Evolutionary conservation across 1,284 basidiomycete genomes (phyloP).

Genomic region (Thelephora terrestris): DNA sequence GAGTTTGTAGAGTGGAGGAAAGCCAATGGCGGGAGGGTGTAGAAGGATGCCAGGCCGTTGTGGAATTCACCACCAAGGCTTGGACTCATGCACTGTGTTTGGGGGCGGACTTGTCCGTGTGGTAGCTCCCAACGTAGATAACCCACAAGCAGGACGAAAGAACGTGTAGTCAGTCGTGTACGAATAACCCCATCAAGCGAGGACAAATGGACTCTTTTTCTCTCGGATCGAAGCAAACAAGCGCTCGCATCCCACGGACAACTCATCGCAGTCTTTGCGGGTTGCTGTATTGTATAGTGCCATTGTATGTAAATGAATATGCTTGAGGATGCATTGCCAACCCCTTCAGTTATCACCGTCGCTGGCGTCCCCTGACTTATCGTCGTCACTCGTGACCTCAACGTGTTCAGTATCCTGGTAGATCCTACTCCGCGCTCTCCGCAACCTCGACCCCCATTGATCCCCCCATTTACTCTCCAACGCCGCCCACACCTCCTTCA

Average conservation of each 20-base stretch:
- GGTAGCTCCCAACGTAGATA: background rate
- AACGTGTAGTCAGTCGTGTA: no score
- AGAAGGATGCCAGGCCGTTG: constrained; percentile 3
- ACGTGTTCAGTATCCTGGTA: constrained; percentile 8
- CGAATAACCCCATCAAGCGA: no score
- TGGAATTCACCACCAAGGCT: background rate
- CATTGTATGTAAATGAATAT: no score
- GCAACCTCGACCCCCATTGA: constrained; percentile 41
- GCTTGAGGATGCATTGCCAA: background rate
- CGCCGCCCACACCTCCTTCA: constrained; percentile 45
- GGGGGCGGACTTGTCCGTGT: background rate
- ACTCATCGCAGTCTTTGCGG: no score
- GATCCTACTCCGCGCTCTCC: constrained; percentile 17
- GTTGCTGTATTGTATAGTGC: no score
- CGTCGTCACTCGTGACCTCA: background rate
- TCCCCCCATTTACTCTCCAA: constrained; percentile 43
- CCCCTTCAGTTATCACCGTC: background rate
- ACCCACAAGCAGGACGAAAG: background rate
- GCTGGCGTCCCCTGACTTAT: background rate
- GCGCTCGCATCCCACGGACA: no score
- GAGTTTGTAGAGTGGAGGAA: constrained; percentile 72
- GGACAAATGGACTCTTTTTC: no score
- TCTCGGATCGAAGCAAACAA: no score
- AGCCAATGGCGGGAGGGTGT: constrained; percentile 29
- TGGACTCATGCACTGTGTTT: background rate